Conservation (phyloP, 805 yeast species). For the Kockiozyma suomiensis region DNA sequence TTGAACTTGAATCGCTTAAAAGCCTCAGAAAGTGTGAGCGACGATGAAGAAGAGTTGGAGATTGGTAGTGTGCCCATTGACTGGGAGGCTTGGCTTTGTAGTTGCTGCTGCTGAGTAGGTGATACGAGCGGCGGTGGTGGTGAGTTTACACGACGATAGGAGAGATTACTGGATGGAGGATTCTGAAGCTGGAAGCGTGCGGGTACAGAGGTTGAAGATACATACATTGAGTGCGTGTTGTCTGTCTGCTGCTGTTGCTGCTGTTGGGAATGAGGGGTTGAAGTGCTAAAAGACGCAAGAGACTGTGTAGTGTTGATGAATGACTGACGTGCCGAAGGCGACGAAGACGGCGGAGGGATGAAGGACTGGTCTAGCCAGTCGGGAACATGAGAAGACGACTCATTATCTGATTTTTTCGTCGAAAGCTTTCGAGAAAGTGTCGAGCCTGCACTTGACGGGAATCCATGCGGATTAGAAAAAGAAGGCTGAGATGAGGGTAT, state of each 20-base stretch:
- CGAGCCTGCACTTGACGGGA: not conserved
- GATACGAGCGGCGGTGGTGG: not conserved
- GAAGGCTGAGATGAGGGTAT: slow-evolving; percentile 23
- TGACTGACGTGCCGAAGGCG: slow-evolving; percentile 7
- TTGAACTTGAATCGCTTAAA: slow-evolving; percentile 82
- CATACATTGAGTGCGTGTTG: slow-evolving; percentile 4
- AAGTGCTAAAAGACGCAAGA: not conserved
- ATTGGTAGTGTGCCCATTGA: slow-evolving; percentile 4
- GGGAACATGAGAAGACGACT: slow-evolving; percentile 25
- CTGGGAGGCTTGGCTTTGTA: not conserved
- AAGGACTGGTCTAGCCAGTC: slow-evolving; percentile 31
- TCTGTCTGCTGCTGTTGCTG: not conserved
- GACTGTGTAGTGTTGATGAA: not conserved
- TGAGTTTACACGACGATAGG: not conserved
- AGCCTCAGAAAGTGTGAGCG: slow-evolving; percentile 55
- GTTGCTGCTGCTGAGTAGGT: slow-evolving; percentile 5
- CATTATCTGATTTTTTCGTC: slow-evolving; percentile 13
- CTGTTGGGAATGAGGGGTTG: not conserved
- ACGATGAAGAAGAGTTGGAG: not conserved
- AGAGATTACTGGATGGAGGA: not conserved
- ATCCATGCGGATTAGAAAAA: slow-evolving; percentile 6
- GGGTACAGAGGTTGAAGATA: slow-evolving; percentile 6
- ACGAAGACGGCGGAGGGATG: slow-evolving; percentile 8
- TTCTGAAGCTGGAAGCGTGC: not conserved
- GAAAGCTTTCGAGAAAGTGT: slow-evolving; percentile 14